Evolutionary conservation across 2,329 filamentous ascomycete species (phyloP).

Genomic region (Tolypocladium nubicola): DNA sequence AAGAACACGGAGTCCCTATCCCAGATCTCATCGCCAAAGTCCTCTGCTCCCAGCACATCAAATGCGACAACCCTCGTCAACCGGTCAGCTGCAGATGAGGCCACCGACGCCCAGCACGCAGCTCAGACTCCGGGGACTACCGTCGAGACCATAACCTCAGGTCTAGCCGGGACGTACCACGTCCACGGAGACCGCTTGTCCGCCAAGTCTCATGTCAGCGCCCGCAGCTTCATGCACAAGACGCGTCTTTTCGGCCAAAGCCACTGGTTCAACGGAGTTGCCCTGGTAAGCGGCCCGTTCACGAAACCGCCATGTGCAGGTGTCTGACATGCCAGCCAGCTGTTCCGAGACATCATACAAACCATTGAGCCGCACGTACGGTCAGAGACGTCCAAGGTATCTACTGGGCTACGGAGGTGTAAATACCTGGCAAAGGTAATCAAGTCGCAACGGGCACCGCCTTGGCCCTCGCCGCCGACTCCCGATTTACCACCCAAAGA

Average conservation of each 20-base stretch:
- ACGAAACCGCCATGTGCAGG: neutral
- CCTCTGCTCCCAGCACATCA: neutral
- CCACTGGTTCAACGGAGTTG: constrained; percentile 42
- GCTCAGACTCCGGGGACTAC: constrained; percentile 8
- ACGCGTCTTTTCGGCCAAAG: constrained; percentile 45
- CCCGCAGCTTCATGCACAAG: constrained; percentile 40
- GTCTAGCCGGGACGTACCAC: constrained; percentile 31
- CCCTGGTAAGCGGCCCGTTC: constrained; percentile 24
- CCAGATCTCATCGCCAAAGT: neutral
- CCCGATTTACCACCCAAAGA: constrained; percentile 34
- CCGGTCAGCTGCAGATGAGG: neutral
- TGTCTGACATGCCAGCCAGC: neutral
- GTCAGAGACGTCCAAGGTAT: constrained; percentile 24
- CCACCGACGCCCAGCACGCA: neutral
- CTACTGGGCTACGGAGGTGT: constrained; percentile 32
- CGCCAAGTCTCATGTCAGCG: constrained; percentile 19
- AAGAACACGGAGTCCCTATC: neutral
- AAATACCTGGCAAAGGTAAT: constrained; percentile 42
- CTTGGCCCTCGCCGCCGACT: constrained; percentile 13
- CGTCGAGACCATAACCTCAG: constrained; percentile 13
- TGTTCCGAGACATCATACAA: constrained; percentile 21
- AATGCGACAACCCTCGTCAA: neutral
- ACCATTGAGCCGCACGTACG: constrained; percentile 28
- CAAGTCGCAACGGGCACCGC: constrained; percentile 22
- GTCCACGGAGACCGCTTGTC: constrained; percentile 25